Evolutionary conservation across 2,329 filamentous ascomycete genomes (phyloP), one percentile per base, ranked within the genome.

Genomic region (Septoria linicola): DNA sequence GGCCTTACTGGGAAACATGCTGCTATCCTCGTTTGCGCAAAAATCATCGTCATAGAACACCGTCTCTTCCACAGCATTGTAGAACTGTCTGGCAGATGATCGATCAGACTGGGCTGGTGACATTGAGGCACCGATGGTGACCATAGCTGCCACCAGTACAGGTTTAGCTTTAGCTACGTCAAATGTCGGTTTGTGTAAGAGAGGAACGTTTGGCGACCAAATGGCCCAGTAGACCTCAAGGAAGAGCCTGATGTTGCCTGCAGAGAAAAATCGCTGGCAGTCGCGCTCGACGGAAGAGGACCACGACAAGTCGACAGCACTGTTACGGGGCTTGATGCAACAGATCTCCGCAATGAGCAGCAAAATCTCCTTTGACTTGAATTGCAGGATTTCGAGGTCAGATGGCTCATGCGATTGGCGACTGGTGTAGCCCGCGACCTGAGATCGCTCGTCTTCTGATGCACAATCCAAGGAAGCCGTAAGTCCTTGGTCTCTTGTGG

Each of bases 31-130:
- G 8, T 43, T 30, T 8, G 27, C n/a, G 14, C 40, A 50, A 21
- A 50, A 50, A 13, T 50, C 31, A 11, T 50, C 48, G 16, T 50
- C 40, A 27, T 32, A n/a, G 37, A 50, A 50, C 10, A 50, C 48
- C 8, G 40, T 35, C 34, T 50, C 48, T 17, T 50, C 48, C 8
- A 50, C 48, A 31, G 27, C 35, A 14, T 23, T 43, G 20, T 30
- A 50, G 21, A 41, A 50, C 3, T 36, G 19, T 19, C 30, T 31
- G 10, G 48, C 48, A 13, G 20, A 14, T 10, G 30, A 20, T 8
- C 41, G 39, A 21, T 50, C 48, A 8, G 14, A 10, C 27, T 36
- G 11, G 5, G 21, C 14, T 7, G 48, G 35, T 4, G 48, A 50
- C 1, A 50, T 23, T 1, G 48, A 50, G n/a, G 48, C 48, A 11